Evolutionary conservation across 2,329 filamentous ascomycete species (phyloP).

Genomic region (Penicillium sp.): DNA sequence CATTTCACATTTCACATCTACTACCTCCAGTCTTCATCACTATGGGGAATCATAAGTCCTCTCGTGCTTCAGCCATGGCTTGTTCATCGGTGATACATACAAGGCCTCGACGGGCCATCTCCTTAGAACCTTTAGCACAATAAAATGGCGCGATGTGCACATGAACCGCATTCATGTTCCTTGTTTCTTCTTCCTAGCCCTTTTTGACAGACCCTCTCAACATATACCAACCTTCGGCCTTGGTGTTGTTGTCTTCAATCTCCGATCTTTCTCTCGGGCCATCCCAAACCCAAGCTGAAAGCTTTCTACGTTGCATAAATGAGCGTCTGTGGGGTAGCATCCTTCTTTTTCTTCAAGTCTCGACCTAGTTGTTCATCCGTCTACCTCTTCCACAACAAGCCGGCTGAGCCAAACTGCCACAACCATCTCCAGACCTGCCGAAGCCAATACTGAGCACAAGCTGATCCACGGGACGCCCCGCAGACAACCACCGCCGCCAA

Average conservation of each 20-base stretch:
- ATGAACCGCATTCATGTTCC: too few relatives aligned
- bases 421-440: background rate
- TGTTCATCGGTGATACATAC: background rate
- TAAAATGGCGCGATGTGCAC: too few relatives aligned
- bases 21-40: background rate
- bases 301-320: too few relatives aligned
- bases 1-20: background rate
- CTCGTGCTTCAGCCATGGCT: background rate
- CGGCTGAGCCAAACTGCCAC: background rate
- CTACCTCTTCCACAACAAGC: background rate
- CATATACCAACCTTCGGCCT: background rate
- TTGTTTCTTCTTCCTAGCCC: too few relatives aligned
- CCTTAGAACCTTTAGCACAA: too few relatives aligned
- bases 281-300: too few relatives aligned
- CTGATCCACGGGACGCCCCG: background rate
- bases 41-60: background rate
- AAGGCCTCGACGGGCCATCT: background rate
- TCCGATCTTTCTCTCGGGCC: background rate
- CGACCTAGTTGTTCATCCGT: background rate
- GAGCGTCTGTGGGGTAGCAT: too few relatives aligned
- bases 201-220: too few relatives aligned
- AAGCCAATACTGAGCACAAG: too few relatives aligned
- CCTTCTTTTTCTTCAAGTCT: too few relatives aligned
- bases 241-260: background rate
- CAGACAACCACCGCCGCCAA: background rate